A percentile compares a stretch with the other conserved stretches of the same genome.
These are phyloP conservation scores for Malassezia restricta DNA, from an alignment of 1,284 basidiomycete genomes.

Conservation along the genomic window DNA sequence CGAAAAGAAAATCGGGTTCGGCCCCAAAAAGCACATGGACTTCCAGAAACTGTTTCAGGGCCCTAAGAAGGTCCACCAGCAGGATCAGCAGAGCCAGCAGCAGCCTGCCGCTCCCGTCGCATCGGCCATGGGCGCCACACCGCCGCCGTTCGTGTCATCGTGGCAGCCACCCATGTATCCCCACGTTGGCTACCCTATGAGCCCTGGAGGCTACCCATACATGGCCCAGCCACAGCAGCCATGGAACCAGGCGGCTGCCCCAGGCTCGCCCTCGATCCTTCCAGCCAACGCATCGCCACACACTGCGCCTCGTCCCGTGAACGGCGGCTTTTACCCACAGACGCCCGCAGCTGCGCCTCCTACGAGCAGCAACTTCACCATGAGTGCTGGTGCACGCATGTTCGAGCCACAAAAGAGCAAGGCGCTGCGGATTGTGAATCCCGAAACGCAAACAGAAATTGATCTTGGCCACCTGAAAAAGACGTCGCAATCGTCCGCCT, in stretches of 20 bases:
- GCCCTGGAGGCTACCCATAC: conserved; percentile 11
- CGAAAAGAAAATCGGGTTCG: conserved; percentile 37
- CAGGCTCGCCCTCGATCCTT: conserved; percentile 2
- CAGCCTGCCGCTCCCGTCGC: not conserved
- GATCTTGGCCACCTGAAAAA: conserved; percentile 29
- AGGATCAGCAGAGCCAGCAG: not conserved
- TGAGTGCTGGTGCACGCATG: conserved; percentile 41
- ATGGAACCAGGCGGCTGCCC: conserved; percentile 2
- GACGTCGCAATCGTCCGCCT: conserved; percentile 5
- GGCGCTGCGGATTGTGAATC: conserved; percentile 45
- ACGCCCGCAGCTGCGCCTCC: not conserved
- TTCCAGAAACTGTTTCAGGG: conserved; percentile 46
- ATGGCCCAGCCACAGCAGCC: conserved; percentile 12
- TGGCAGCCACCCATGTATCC: conserved; percentile 16
- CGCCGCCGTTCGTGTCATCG: not conserved
- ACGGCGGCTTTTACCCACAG: conserved; percentile 1
- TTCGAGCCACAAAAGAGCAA: conserved; percentile 43
- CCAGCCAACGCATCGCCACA: conserved; percentile 15
- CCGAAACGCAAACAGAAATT: conserved; percentile 40
- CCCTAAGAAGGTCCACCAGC: conserved; percentile 10
- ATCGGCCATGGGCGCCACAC: not conserved
- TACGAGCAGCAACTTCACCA: conserved; percentile 29
- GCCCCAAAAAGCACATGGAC: conserved; percentile 52
- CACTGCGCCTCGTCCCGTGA: not conserved
- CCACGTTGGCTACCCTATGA: conserved; percentile 13